These are phyloP conservation scores for Quillaja saponaria DNA, from an alignment of 306 rosid species.

Conservation along the genomic window DNA sequence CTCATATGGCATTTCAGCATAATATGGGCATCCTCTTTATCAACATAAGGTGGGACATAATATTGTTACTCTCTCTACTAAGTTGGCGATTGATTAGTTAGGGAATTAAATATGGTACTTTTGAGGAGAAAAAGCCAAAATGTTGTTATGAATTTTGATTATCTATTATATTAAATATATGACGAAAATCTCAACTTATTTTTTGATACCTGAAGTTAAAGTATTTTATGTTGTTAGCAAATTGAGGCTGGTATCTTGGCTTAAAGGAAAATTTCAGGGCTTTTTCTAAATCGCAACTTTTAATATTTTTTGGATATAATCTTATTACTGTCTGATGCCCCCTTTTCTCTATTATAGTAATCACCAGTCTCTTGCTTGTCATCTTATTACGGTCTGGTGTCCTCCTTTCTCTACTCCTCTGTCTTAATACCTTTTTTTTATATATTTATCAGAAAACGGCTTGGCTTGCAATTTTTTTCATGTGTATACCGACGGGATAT, in stretches of 20 bases:
- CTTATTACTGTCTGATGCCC: conserved; percentile 11
- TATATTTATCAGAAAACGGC: conserved; percentile 61
- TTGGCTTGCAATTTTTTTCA: conserved; percentile 76
- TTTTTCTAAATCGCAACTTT: conserved; percentile 1
- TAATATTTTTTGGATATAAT: conserved; percentile 3
- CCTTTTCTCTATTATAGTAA: conserved; percentile 16
- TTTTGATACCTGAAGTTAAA: too few relatives aligned
- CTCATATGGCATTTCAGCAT: conserved; percentile 4
- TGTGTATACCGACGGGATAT: conserved; percentile 84
- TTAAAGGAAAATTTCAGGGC: too few relatives aligned
- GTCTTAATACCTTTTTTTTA: conserved; percentile 29
- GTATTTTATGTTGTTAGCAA: too few relatives aligned
- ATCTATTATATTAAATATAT: too few relatives aligned
- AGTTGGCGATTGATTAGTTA: too few relatives aligned
- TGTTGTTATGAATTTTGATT: too few relatives aligned
- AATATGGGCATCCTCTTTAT: conserved; percentile 11
- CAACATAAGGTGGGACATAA: neutral
- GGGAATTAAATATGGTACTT: too few relatives aligned
- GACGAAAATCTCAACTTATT: too few relatives aligned
- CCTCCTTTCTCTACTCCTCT: conserved; percentile 18
- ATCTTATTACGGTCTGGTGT: conserved; percentile 6
- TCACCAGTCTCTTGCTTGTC: conserved; percentile 7
- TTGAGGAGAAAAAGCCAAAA: too few relatives aligned
- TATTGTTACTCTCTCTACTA: too few relatives aligned
- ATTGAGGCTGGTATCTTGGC: too few relatives aligned